Evolutionary conservation across 257 asterid species (phyloP).

Genomic region (Cruciata laevipes): DNA sequence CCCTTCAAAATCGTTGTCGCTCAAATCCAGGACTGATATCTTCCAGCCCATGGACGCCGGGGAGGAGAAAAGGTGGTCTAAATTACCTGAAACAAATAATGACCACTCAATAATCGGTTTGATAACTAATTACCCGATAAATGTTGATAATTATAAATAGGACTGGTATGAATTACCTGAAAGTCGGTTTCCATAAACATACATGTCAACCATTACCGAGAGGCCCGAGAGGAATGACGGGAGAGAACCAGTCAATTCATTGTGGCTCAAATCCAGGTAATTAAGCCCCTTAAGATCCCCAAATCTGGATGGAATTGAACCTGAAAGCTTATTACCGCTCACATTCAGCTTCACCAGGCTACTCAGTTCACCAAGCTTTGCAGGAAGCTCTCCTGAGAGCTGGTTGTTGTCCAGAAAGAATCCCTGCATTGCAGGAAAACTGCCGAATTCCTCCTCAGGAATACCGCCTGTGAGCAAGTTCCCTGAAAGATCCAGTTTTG

Average conservation of each 20-base stretch:
- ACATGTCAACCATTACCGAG: conserved; percentile 54
- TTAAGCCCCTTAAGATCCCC: conserved; percentile 54
- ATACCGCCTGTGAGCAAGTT: conserved; percentile 54
- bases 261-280: conserved; percentile 77
- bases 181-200: conserved; percentile 54
- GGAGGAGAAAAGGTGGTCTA: conserved; percentile 43
- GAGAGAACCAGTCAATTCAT: conserved; percentile 39
- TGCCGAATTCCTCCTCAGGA: conserved; percentile 48
- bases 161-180: conserved; percentile 52
- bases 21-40: conserved; percentile 53
- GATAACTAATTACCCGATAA: too few species aligned
- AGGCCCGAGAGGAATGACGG: conserved; percentile 41
- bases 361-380: conserved; percentile 44
- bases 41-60: conserved; percentile 40
- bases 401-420: conserved; percentile 55
- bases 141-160: too few species aligned
- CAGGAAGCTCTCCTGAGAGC: conserved; percentile 60
- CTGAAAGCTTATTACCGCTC: conserved; percentile 50
- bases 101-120: too few species aligned
- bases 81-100: too few species aligned
- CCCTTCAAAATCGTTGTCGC: conserved; percentile 53
- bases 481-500: conserved; percentile 61
- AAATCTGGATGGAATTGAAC: conserved; percentile 50
- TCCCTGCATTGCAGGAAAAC: conserved; percentile 47
- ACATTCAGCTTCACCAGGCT: conserved; percentile 70